phyloP scores from a whole-genome alignment of 2,329 filamentous ascomycete genomes.

The Ascochyta lentis region DNA sequence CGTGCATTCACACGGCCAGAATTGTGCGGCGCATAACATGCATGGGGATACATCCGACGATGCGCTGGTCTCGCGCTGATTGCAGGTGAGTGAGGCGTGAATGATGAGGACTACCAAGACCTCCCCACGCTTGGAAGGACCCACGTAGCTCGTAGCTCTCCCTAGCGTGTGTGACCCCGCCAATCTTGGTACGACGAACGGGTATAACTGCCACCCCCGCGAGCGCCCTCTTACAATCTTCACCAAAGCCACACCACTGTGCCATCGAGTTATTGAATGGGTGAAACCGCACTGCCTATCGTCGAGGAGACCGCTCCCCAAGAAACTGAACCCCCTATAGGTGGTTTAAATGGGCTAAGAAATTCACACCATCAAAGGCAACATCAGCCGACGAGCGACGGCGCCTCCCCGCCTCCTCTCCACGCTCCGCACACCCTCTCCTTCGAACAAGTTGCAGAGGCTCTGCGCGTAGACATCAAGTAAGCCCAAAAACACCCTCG shows the following conservation, averaged over 20 bases:
- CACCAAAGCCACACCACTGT: conserved; percentile 42
- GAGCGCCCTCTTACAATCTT: conserved; percentile 27
- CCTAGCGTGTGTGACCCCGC: conserved; percentile 42
- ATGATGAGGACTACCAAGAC: conserved; percentile 24
- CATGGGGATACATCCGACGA: background rate
- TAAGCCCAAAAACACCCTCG: conserved; percentile 21
- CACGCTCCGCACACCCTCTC: conserved; percentile 47
- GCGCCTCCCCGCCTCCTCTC: conserved; percentile 32
- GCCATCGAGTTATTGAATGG: conserved; percentile 51
- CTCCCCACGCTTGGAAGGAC: conserved; percentile 35
- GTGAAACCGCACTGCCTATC: conserved; percentile 49
- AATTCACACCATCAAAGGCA: conserved; percentile 32
- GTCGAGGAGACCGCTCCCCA: conserved; percentile 51
- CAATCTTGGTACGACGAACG: conserved; percentile 27
- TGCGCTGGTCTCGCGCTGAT: conserved; percentile 11
- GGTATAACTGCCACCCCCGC: conserved; percentile 44
- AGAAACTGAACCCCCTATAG: conserved; percentile 52
- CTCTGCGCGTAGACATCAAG: conserved; percentile 46
- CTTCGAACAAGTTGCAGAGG: conserved; percentile 44
- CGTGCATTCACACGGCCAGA: conserved; percentile 11
- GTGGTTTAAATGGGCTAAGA: conserved; percentile 45
- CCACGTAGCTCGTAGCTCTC: conserved; percentile 37
- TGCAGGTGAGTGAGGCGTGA: conserved; percentile 26
- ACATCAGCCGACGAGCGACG: conserved; percentile 31
- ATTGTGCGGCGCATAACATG: conserved; percentile 15